Base-by-base conservation (phyloP, 2,329 filamentous ascomycete species). In the Fusarium sp. region DNA sequence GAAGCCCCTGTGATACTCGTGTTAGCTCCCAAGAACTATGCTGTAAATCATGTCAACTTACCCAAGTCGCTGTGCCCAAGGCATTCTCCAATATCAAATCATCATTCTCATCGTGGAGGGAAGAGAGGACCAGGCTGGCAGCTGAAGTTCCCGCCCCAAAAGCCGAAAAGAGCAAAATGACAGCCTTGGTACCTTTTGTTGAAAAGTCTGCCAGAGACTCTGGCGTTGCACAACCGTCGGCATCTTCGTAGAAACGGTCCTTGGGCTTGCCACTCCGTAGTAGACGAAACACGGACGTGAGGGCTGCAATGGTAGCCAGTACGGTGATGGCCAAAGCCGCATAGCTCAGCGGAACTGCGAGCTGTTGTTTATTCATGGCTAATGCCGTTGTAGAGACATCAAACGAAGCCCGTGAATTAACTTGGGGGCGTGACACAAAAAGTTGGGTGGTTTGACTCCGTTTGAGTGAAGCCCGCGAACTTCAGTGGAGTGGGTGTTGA, bases 221-320 rank as follows among this genome's bases (percentile, higher is more conserved):
- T 38, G 89, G 85, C 0, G 90, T 92, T 37, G 91, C 91, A 71
- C 87, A 85, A 56, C 93, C 93, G 82, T 95, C 93, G 66, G 87
- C 83, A 78, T 95, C 93, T 73, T 90, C 84, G 77, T 94, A 95
- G 11, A 86, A 83, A 3, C 85, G 81, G 35, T 87, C 83, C 64
- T 80, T 82, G 16, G 82, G 80, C 6, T 77, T 79, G 29, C 78
- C 78, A 58, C 77, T 76, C 22, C 77, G 80, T 37, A 77, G 66
- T 54, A 84, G 83, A 10, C 70, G 47, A 78, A 79, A 64, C n/a
- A 82, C 31, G 18, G 81, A 80, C 5, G 81, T 84, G 6, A 83
- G 42, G 4, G 83, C 81, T 42, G 27, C 27, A 27, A 62, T 13
- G 1, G 57, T 38, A 0, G 80, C 76, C 13, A 85, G 65, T 16